Conservation (phyloP, 2,329 filamentous ascomycete species). For the Ceratocystis ficicola region DNA sequence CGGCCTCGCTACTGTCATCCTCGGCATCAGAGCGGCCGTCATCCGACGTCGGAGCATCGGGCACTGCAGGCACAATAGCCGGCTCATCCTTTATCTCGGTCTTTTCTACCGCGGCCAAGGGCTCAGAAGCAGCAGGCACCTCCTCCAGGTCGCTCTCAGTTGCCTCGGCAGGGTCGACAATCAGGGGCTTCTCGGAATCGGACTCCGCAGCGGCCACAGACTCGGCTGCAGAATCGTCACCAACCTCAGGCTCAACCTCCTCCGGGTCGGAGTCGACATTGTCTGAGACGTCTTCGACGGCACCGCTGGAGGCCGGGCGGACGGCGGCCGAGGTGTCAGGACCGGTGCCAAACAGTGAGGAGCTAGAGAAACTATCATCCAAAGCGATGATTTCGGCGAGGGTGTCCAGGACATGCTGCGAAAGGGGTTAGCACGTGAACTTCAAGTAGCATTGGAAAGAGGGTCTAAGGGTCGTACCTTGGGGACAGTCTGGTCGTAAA, state of each 20-base stretch:
- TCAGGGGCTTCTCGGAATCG: slow-evolving; percentile 1
- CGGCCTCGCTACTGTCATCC: slow-evolving; percentile 12
- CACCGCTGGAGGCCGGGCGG: slow-evolving; percentile 30
- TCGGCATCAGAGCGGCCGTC: slow-evolving; percentile 13
- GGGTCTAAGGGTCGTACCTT: slow-evolving; percentile 49
- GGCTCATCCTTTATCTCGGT: slow-evolving; percentile 5
- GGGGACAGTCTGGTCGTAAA: slow-evolving; percentile 97
- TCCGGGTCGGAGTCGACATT: slow-evolving; percentile 24
- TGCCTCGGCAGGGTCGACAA: neutral
- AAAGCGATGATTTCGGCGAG: slow-evolving; percentile 96
- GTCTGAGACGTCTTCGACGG: slow-evolving; percentile 40
- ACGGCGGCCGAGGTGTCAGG: slow-evolving; percentile 22
- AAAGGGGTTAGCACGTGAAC: neutral
- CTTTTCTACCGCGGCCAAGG: neutral
- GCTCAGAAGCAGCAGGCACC: slow-evolving; percentile 9
- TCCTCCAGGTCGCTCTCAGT: slow-evolving; percentile 7
- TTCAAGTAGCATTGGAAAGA: neutral
- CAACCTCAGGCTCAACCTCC: slow-evolving; percentile 19
- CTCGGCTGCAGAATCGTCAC: neutral
- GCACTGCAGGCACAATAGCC: neutral
- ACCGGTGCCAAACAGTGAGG: slow-evolving; percentile 33
- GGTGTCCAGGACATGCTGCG: slow-evolving; percentile 78
- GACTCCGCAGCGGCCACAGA: neutral
- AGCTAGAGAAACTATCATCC: slow-evolving; percentile 56
- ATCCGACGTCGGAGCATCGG: slow-evolving; percentile 8